A percentile compares a stretch with the other conserved stretches of the same genome.
phyloP scores from a whole-genome alignment of 495 filamentous ascomycete genomes.

The Aspergillus biplanus region DNA sequence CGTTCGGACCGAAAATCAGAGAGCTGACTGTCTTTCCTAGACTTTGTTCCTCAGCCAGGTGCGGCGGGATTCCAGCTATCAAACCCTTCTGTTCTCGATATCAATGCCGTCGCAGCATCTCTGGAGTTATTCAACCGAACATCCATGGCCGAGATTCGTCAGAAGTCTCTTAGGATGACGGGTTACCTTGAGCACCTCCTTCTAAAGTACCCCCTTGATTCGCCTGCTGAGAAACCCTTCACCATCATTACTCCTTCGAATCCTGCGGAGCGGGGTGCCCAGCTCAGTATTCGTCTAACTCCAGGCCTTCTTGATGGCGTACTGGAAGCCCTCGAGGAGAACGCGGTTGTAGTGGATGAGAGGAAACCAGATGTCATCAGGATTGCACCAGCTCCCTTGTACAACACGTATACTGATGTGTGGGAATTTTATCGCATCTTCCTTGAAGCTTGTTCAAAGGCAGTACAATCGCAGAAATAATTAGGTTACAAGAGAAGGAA shows the following conservation, averaged over 20 bases:
- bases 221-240: slow-evolving; percentile 56
- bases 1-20: background rate
- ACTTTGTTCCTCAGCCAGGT: slow-evolving; percentile 71
- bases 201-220: slow-evolving; percentile 41
- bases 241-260: slow-evolving; percentile 80
- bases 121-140: slow-evolving; percentile 79
- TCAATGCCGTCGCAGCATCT: slow-evolving; percentile 70
- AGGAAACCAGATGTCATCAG: slow-evolving; percentile 87
- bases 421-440: slow-evolving; percentile 70
- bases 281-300: slow-evolving; percentile 75
- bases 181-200: slow-evolving; percentile 78
- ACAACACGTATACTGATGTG: slow-evolving; percentile 83
- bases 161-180: slow-evolving; percentile 77
- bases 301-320: slow-evolving; percentile 70
- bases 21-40: slow-evolving; percentile 26
- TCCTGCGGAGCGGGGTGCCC: slow-evolving; percentile 75
- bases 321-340: slow-evolving; percentile 67
- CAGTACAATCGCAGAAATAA: slow-evolving; percentile 30
- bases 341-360: slow-evolving; percentile 84
- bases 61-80: slow-evolving; percentile 66
- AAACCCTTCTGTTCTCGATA: slow-evolving; percentile 64
- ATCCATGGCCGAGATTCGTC: slow-evolving; percentile 67
- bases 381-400: slow-evolving; percentile 89
- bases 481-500: background rate
- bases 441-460: slow-evolving; percentile 40